These are phyloP conservation scores for Hirschioporus abietinus DNA, from an alignment of 768 basidiomycete species.

Conservation along the genomic window DNA sequence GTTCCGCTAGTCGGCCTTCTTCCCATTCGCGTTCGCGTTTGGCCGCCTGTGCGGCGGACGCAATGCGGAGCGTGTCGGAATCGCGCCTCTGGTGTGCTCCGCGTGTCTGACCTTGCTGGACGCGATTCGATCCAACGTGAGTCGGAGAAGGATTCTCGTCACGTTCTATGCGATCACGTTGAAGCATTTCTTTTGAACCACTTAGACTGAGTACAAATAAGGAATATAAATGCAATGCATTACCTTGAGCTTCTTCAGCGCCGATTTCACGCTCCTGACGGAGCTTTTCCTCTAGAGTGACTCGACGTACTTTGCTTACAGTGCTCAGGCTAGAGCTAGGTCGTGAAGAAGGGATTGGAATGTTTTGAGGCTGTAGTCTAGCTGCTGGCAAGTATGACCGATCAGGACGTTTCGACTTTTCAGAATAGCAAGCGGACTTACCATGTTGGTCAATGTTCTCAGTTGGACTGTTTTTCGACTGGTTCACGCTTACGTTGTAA, in stretches of 20 bases:
- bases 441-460: background rate
- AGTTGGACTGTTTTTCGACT: background rate
- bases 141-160: slow-evolving; percentile 39
- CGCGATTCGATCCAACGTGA: slow-evolving; percentile 20
- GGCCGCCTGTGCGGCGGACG: slow-evolving; percentile 31
- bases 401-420: background rate
- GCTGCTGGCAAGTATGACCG: background rate
- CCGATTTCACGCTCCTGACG: slow-evolving; percentile 28
- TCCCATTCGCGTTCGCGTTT: slow-evolving; percentile 20
- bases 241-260: slow-evolving; percentile 30
- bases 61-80: slow-evolving; percentile 67
- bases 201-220: background rate
- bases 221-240: slow-evolving; percentile 24
- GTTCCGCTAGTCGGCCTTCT: background rate
- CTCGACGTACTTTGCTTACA: slow-evolving; percentile 32
- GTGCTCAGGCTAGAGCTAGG: slow-evolving; percentile 42
- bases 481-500: background rate
- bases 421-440: background rate
- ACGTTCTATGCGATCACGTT: slow-evolving; percentile 2
- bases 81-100: slow-evolving; percentile 59
- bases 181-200: background rate
- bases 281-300: slow-evolving; percentile 43
- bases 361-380: background rate
- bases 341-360: slow-evolving; percentile 22
- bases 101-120: slow-evolving; percentile 12